phyloP scores from a whole-genome alignment of 2,329 filamentous ascomycete species.

The Beauveria sp. region DNA sequence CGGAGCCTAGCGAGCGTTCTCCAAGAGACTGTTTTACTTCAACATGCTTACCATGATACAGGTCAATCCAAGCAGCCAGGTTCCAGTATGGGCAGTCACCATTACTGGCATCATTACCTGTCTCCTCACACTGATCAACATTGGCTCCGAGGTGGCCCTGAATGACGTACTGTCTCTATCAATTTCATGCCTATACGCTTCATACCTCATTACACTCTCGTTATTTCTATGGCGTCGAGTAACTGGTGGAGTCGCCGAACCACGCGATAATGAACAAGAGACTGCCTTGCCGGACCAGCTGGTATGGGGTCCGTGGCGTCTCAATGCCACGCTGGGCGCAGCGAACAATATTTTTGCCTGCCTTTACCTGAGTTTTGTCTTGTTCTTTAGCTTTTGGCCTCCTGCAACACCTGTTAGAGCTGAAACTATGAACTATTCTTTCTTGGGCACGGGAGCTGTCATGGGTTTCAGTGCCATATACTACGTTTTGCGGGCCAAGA shows the following conservation, averaged over 20 bases:
- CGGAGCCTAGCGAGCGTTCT: background rate
- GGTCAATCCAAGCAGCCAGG: slow-evolving; percentile 18
- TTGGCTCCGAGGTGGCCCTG: slow-evolving; percentile 24
- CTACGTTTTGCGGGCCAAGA: slow-evolving; percentile 34
- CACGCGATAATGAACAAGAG: slow-evolving; percentile 15
- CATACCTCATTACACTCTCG: slow-evolving; percentile 22
- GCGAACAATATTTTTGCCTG: slow-evolving; percentile 48
- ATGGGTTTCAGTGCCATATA: slow-evolving; percentile 38
- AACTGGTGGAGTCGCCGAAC: slow-evolving; percentile 24
- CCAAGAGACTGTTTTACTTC: background rate
- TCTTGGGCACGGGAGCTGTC: slow-evolving; percentile 34
- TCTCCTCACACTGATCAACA: slow-evolving; percentile 25
- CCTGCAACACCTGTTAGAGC: slow-evolving; percentile 20
- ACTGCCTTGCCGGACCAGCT: slow-evolving; percentile 20
- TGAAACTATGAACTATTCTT: slow-evolving; percentile 38
- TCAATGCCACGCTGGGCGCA: slow-evolving; percentile 42
- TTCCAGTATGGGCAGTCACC: slow-evolving; percentile 22
- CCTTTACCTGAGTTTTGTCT: slow-evolving; percentile 42
- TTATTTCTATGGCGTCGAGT: slow-evolving; percentile 24
- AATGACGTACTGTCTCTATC: slow-evolving; percentile 20
- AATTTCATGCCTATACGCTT: slow-evolving; percentile 24
- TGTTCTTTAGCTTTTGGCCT: slow-evolving; percentile 50
- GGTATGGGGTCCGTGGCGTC: slow-evolving; percentile 47
- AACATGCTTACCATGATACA: slow-evolving; percentile 15
- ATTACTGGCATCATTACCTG: slow-evolving; percentile 21